phyloP scores from a whole-genome alignment of 2,329 filamentous ascomycete species.

The Hansfordia pulvinata region DNA sequence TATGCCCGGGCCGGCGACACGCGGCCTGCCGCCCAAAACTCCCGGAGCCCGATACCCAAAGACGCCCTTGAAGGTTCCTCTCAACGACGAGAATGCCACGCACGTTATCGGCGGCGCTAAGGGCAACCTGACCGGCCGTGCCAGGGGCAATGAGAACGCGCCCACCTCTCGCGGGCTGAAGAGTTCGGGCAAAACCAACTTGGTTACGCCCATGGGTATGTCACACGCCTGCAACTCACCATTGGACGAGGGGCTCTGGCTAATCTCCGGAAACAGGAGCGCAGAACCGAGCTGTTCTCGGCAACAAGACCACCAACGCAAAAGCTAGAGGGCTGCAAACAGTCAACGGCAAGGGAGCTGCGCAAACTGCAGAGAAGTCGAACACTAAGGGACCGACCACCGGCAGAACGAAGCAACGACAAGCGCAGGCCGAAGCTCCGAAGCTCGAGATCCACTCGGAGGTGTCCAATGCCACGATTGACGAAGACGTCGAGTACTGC shows the following conservation, averaged over 20 bases:
- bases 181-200: constrained; percentile 42
- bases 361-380: constrained; percentile 48
- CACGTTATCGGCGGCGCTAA: constrained; percentile 43
- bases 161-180: constrained; percentile 33
- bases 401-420: constrained; percentile 41
- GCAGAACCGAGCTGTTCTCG: constrained; percentile 65
- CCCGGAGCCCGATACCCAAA: constrained; percentile 65
- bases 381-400: constrained; percentile 43
- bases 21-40: constrained; percentile 68
- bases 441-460: constrained; percentile 52
- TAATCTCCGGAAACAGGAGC: constrained; percentile 3
- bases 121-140: constrained; percentile 38
- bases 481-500: constrained; percentile 80
- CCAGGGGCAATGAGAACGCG: constrained; percentile 41
- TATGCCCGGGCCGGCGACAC: too few relatives aligned
- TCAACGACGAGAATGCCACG: constrained; percentile 78
- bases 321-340: constrained; percentile 60
- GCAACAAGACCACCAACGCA: constrained; percentile 92
- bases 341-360: constrained; percentile 45
- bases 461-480: constrained; percentile 28
- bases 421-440: constrained; percentile 35
- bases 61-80: constrained; percentile 63
- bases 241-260: background rate
- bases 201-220: constrained; percentile 73
- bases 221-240: background rate